phyloP scores from a whole-genome alignment of 768 basidiomycete genomes.

The Cystofilobasidium ferigula region DNA sequence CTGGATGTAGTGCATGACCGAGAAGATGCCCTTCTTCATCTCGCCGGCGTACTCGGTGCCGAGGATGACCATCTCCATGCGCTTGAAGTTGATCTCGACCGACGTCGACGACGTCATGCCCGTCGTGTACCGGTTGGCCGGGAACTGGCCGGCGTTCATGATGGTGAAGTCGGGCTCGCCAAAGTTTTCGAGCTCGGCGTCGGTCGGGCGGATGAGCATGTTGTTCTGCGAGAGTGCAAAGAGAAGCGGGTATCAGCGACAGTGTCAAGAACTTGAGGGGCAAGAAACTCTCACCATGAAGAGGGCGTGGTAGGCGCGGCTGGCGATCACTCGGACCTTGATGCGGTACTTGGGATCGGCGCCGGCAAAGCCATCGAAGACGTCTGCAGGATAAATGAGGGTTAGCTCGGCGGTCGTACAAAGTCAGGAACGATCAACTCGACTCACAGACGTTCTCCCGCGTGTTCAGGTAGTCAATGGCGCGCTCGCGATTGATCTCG shows the following conservation, averaged over 20 bases:
- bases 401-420: no score
- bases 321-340: constrained; percentile 98
- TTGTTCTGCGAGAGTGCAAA: constrained; percentile 55
- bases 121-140: constrained; percentile 98
- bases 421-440: no score
- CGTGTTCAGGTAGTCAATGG: constrained; percentile 97
- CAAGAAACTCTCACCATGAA: constrained; percentile 67
- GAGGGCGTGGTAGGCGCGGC: constrained; percentile 93
- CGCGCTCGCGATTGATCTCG: constrained; percentile 96
- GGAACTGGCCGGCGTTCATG: constrained; percentile 99
- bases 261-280: constrained; percentile 11
- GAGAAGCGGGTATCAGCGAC: constrained; percentile 9
- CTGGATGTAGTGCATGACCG: constrained; percentile 98
- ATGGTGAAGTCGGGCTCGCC: constrained; percentile 99
- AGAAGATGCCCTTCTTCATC: constrained; percentile 99
- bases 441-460: constrained; percentile 69
- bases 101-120: constrained; percentile 99
- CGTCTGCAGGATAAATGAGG: constrained; percentile 41
- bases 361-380: constrained; percentile 91
- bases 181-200: constrained; percentile 83
- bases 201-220: constrained; percentile 97
- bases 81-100: constrained; percentile 99
- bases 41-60: constrained; percentile 74
- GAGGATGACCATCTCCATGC: constrained; percentile 99
- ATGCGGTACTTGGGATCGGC: constrained; percentile 99